phyloP scores from a whole-genome alignment of 192 early-diverging fungal genomes.

The Backusella mclennaniae region DNA sequence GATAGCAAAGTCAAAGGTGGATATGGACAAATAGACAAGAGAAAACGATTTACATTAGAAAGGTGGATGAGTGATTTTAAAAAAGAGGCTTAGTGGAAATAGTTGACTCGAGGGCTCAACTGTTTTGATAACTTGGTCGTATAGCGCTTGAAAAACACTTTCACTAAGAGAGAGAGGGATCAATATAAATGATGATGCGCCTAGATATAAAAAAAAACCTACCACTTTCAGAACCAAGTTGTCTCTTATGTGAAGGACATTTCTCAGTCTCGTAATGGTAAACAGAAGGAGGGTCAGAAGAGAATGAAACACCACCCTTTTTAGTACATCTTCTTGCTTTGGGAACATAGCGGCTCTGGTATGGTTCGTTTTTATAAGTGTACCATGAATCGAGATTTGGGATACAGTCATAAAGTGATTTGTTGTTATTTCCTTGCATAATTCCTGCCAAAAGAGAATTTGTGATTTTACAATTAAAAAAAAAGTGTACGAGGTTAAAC shows the following conservation, averaged over 20 bases:
- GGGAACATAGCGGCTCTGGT: background rate
- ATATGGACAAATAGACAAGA: background rate
- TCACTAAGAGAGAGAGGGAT: background rate
- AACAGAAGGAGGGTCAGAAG: conserved; percentile 20
- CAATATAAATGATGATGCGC: background rate
- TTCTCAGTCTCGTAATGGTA: background rate
- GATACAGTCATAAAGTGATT: conserved; percentile 18
- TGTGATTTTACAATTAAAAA: background rate
- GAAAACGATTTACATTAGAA: background rate
- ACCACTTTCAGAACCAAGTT: background rate
- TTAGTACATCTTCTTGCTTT: background rate
- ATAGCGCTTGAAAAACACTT: conserved; percentile 13
- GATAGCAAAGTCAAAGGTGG: background rate
- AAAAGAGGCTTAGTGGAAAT: background rate
- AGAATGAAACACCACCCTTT: conserved; percentile 18
- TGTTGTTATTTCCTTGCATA: background rate
- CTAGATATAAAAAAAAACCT: background rate
- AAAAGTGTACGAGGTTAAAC: conserved; percentile 4
- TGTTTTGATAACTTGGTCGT: background rate
- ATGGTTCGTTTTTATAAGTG: background rate
- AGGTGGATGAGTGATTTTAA: background rate
- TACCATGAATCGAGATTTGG: conserved; percentile 29
- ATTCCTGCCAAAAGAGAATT: background rate
- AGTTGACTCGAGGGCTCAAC: background rate
- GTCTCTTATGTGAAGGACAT: background rate